Percentiles rank a stretch among this genome's conserved stretches.
These are phyloP conservation scores for Aspergillus sclerotiicarbonarius DNA, from an alignment of 495 filamentous ascomycete genomes.

Conservation along the genomic window DNA sequence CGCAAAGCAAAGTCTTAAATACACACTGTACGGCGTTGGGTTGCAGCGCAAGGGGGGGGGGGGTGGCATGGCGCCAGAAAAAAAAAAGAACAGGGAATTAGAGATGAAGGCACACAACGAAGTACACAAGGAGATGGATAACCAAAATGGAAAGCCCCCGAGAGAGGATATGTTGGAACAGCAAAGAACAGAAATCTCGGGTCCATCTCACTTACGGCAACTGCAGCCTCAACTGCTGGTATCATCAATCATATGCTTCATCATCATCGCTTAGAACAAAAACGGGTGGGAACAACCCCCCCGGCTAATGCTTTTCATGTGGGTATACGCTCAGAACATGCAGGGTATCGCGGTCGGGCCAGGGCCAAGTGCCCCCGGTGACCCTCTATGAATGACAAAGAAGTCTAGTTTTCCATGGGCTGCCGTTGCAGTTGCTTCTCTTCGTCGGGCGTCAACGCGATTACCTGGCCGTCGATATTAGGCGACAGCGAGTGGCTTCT, in stretches of 20 bases:
- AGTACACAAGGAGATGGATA: no score
- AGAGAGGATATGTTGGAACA: not conserved
- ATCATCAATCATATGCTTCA: conserved; percentile 24
- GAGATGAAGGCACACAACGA: no score
- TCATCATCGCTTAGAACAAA: conserved; percentile 18
- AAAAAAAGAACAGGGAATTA: no score
- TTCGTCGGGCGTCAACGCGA: conserved; percentile 29
- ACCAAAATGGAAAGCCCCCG: no score
- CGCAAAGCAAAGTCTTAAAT: no score
- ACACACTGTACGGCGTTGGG: no score
- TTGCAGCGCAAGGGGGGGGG: no score
- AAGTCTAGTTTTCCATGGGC: conserved; percentile 21
- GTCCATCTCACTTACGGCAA: not conserved
- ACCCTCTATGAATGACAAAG: conserved; percentile 1
- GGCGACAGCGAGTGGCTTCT: conserved; percentile 27
- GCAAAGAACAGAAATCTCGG: not conserved
- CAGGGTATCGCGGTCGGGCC: no score
- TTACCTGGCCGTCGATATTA: conserved; percentile 24
- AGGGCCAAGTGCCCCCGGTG: no score
- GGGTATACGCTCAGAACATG: not conserved
- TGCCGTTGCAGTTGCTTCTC: conserved; percentile 14
- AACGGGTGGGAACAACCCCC: not conserved
- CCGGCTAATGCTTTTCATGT: not conserved
- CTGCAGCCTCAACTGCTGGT: conserved; percentile 1
- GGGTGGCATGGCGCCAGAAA: no score